Percentiles rank a stretch among this genome's conserved stretches.
phyloP scores from a whole-genome alignment of 2,329 filamentous ascomycete genomes.

The Exophiala sideris region DNA sequence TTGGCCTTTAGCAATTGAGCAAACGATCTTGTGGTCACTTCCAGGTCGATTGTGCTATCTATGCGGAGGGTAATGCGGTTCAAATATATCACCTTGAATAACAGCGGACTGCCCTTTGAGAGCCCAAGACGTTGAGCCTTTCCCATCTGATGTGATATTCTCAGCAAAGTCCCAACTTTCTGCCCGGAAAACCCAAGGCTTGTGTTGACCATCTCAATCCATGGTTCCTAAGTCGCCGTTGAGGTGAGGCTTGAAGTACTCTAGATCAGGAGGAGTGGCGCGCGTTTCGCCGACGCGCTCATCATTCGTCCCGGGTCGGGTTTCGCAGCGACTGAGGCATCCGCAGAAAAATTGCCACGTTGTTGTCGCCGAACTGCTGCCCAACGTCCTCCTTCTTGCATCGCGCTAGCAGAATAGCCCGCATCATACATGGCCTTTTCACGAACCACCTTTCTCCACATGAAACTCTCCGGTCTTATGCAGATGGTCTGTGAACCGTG shows the following conservation, averaged over 20 bases:
- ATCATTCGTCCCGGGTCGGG: conserved; percentile 19
- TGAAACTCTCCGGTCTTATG: conserved; percentile 10
- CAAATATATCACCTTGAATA: background rate
- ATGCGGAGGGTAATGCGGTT: conserved; percentile 1
- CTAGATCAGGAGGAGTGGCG: conserved; percentile 6
- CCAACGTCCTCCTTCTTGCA: conserved; percentile 18
- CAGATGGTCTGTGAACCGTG: conserved; percentile 14
- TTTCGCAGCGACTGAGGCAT: conserved; percentile 20
- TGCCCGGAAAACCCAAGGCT: background rate
- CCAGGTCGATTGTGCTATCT: conserved; percentile 12
- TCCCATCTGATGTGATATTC: conserved; percentile 10
- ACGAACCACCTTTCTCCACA: conserved; percentile 18
- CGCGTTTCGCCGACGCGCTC: background rate
- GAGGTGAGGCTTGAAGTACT: conserved; percentile 15
- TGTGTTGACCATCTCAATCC: conserved; percentile 9
- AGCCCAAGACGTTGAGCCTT: background rate
- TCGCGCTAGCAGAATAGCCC: conserved; percentile 17
- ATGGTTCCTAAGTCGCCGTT: conserved; percentile 13
- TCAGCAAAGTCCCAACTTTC: conserved; percentile 12
- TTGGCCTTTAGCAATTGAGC: background rate
- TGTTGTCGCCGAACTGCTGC: conserved; percentile 19
- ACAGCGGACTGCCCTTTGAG: conserved; percentile 3
- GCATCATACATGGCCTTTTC: conserved; percentile 17
- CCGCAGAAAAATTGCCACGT: conserved; percentile 26
- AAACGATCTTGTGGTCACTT: background rate